Base-by-base conservation (phyloP, 805 yeast genomes). In the Brettanomyces nanus region DNA sequence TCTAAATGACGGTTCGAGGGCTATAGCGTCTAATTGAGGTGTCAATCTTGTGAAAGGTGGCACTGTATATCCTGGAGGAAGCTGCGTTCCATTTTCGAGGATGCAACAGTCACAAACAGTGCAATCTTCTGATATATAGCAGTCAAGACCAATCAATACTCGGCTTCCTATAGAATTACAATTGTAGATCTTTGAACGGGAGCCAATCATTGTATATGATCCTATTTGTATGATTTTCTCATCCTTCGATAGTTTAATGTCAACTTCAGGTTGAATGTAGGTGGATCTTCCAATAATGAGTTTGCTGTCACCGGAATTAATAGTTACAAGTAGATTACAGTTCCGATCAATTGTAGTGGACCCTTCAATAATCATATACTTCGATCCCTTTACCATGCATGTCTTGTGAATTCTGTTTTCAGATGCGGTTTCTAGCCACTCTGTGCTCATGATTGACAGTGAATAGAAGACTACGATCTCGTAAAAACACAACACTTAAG, bases 21-120 rank as follows among this genome's bases (percentile, higher is more conserved):
- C 27, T 5, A 9, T 10, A 6, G 14, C 13, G 26, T 19, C 29
- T 19, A 35, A n/a, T 19, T 22, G 21, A 6, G 6, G 18, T 29
- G 19, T 39, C 14, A 73, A 78, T 21, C 62, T 54, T 27, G 73
- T 63, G 44, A 65, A 75, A 0, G 80, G 75, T 3, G 81, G 77
- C n/a, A 75, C 59, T 19, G 68, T 65, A 41, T 53, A 53, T 13
- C 58, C 60, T 2, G 62, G 56, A 0, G 77, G 75, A 2, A 76
- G 44, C 3, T 45, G 42, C 0, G 71, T 61, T 11, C 64, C 65
- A 35, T 61, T 56, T 18, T 64, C 62, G 3, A 76, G 58, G 3
- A 71, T 43, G 39, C 76, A 71, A 47, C 79, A 71, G 36, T 75
- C 83, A 47, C 72, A 65, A 11, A 76, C 53, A 1, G 66, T 57